These are phyloP conservation scores for Bathelium albidoporum DNA, from an alignment of 495 filamentous ascomycete genomes.

Conservation along the genomic window DNA sequence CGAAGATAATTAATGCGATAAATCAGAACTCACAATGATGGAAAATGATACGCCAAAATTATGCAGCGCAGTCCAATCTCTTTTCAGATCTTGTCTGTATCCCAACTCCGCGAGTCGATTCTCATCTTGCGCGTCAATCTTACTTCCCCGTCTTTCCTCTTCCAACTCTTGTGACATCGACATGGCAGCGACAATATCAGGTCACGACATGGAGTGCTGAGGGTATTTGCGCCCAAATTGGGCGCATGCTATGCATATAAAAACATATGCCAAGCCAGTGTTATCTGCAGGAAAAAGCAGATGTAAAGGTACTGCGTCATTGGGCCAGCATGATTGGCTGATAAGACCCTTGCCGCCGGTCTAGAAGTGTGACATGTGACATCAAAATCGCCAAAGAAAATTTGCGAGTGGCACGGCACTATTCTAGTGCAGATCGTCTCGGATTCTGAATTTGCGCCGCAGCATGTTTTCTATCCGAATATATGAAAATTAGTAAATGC, in stretches of 20 bases:
- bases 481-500: too few relatives aligned
- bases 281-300: background rate
- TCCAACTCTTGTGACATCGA: background rate
- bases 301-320: background rate
- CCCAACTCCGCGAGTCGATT: constrained; percentile 47
- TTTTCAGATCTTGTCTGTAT: constrained; percentile 51
- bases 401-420: too few relatives aligned
- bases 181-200: background rate
- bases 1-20: too few relatives aligned
- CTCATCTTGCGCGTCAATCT: constrained; percentile 34
- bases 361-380: too few relatives aligned
- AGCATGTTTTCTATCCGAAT: too few relatives aligned
- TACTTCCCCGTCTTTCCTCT: background rate
- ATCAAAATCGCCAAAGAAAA: too few relatives aligned
- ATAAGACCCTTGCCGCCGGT: background rate
- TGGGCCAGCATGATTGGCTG: background rate
- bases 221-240: background rate
- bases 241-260: background rate
- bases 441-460: too few relatives aligned
- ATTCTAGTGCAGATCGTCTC: too few relatives aligned
- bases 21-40: constrained; percentile 43
- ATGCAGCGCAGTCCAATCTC: constrained; percentile 52
- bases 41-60: constrained; percentile 60
- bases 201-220: background rate
- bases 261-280: background rate